These are phyloP conservation scores for Rhizopus delemar DNA, from an alignment of 371 early-diverging fungal species.

Conservation along the genomic window DNA sequence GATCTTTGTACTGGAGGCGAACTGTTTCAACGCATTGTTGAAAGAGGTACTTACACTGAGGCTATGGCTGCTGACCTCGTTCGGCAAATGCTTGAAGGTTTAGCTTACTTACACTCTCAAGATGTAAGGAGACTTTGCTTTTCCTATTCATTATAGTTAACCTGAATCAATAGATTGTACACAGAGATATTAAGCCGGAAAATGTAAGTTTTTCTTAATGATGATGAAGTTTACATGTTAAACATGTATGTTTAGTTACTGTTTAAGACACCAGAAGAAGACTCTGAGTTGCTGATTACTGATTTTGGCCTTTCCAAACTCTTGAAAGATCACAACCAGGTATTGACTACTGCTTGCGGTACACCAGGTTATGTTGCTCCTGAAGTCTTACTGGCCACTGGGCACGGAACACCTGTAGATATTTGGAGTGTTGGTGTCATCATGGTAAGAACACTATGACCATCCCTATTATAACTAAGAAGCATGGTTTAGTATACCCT, in stretches of 20 bases:
- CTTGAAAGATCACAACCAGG: slow-evolving; percentile 60
- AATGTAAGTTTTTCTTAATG: slow-evolving; percentile 43
- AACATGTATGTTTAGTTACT: slow-evolving; percentile 41
- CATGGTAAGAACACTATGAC: slow-evolving; percentile 35
- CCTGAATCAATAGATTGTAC: slow-evolving; percentile 59
- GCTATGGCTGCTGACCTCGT: slow-evolving; percentile 63
- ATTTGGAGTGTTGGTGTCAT: slow-evolving; percentile 92
- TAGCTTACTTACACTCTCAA: slow-evolving; percentile 77
- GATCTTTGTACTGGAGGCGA: slow-evolving; percentile 87
- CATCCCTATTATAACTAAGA: no score
- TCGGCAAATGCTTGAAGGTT: slow-evolving; percentile 72
- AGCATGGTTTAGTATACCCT: slow-evolving; percentile 59
- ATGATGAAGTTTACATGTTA: neutral
- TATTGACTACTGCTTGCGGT: slow-evolving; percentile 78
- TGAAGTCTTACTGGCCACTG: slow-evolving; percentile 71
- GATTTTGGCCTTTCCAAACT: slow-evolving; percentile 82
- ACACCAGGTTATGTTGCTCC: slow-evolving; percentile 89
- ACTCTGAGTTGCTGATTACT: slow-evolving; percentile 62
- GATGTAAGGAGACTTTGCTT: slow-evolving; percentile 32
- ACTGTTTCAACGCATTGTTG: slow-evolving; percentile 77
- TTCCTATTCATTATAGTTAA: neutral
- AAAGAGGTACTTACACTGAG: slow-evolving; percentile 75
- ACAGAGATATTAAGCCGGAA: slow-evolving; percentile 85
- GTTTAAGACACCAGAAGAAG: slow-evolving; percentile 51
- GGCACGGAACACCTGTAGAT: slow-evolving; percentile 71